phyloP scores from a whole-genome alignment of 805 yeast genomes.

The Candida caryicola region DNA sequence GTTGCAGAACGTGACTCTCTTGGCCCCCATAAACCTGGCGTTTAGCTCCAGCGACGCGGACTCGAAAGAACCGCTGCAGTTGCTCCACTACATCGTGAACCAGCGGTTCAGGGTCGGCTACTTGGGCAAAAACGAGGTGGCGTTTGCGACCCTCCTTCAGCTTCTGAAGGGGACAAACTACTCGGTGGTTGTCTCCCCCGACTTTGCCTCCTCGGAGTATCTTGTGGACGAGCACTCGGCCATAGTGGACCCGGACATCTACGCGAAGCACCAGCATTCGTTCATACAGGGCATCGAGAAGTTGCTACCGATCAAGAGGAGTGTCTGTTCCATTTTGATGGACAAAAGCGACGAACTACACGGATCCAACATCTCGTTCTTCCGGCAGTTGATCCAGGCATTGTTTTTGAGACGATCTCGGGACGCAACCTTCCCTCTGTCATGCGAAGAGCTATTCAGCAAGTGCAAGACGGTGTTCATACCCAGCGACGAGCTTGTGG shows the following conservation, averaged over 20 bases:
- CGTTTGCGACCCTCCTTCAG: slow-evolving; percentile 31
- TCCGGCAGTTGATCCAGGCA: slow-evolving; percentile 29
- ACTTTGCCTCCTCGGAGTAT: slow-evolving; percentile 26
- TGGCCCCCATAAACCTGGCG: slow-evolving; percentile 82
- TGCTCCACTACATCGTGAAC: slow-evolving; percentile 31
- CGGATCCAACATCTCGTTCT: slow-evolving; percentile 23
- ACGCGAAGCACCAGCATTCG: slow-evolving; percentile 62
- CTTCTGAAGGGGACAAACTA: slow-evolving; percentile 11
- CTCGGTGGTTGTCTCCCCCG: slow-evolving; percentile 23
- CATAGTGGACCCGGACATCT: slow-evolving; percentile 56
- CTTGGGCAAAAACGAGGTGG: slow-evolving; percentile 20
- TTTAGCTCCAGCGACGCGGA: slow-evolving; percentile 34
- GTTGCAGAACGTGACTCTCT: slow-evolving; percentile 61
- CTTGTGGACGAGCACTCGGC: slow-evolving; percentile 42
- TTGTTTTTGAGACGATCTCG: slow-evolving; percentile 14
- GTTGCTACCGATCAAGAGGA: slow-evolving; percentile 35
- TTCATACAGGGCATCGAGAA: slow-evolving; percentile 63
- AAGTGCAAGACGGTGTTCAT: slow-evolving; percentile 29
- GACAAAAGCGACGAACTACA: slow-evolving; percentile 15
- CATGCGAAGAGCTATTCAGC: slow-evolving; percentile 29
- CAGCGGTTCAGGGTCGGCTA: slow-evolving; percentile 33
- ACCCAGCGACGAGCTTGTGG: slow-evolving; percentile 32
- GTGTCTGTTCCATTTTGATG: slow-evolving; percentile 33
- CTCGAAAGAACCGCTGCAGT: slow-evolving; percentile 11
- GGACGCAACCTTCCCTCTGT: slow-evolving; percentile 10